phyloP scores from a whole-genome alignment of 164 flowering plant genomes.

The Kingdonia uniflora region DNA sequence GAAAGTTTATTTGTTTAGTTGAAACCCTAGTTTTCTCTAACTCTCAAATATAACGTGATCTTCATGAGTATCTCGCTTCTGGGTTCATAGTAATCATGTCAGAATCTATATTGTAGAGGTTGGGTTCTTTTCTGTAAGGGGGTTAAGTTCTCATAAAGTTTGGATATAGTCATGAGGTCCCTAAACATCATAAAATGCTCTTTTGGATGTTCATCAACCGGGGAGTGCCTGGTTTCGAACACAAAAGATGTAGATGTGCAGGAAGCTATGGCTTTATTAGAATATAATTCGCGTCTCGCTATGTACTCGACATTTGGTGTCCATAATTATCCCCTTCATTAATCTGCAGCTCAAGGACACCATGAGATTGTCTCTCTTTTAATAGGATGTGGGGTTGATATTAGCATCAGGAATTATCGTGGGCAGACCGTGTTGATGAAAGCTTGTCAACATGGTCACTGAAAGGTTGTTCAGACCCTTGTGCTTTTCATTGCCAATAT shows the following conservation, averaged over 20 bases:
- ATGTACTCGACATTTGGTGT: constrained; percentile 90
- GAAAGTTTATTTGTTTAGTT: too few species aligned
- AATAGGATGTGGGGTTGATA: constrained; percentile 84
- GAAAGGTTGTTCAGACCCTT: constrained; percentile 91
- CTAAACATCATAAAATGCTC: constrained; percentile 69
- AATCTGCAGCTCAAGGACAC: constrained; percentile 93
- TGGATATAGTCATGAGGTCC: constrained; percentile 30
- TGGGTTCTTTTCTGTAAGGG: too few species aligned
- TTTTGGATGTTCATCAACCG: constrained; percentile 97
- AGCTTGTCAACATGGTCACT: constrained; percentile 97
- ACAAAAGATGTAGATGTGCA: constrained; percentile 95
- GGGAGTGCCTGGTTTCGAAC: constrained; percentile 90
- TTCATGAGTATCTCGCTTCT: too few species aligned
- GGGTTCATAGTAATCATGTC: too few species aligned
- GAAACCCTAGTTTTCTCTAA: too few species aligned
- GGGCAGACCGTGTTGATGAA: constrained; percentile 99
- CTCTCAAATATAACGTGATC: too few species aligned
- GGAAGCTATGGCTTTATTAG: constrained; percentile 88
- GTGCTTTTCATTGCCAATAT: constrained; percentile 78
- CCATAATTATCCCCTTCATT: constrained; percentile 92
- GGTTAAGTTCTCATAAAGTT: too few species aligned
- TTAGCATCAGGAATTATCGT: constrained; percentile 82
- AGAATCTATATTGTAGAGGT: too few species aligned
- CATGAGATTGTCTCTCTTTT: constrained; percentile 90
- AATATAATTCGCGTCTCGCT: constrained; percentile 80